Evolutionary conservation across 2,329 filamentous ascomycete species (phyloP).

Genomic region (Ophiostoma sp.): DNA sequence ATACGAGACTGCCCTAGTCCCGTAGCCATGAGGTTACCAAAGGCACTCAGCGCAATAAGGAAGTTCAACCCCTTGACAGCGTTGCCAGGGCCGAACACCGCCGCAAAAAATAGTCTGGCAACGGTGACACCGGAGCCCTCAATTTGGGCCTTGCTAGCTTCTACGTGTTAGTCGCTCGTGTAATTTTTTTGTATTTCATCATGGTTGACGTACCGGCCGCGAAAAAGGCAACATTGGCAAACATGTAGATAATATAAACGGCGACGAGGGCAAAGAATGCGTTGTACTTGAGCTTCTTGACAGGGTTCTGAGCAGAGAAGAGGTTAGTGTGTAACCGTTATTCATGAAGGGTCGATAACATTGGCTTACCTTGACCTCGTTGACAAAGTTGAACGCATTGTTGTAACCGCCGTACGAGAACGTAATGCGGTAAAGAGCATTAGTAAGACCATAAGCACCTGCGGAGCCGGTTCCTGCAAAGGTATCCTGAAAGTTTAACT

Average conservation of each 20-base stretch:
- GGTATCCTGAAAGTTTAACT: constrained; percentile 49
- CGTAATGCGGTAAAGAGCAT: constrained; percentile 55
- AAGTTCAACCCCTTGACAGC: constrained; percentile 51
- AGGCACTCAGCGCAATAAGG: constrained; percentile 51
- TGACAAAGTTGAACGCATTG: constrained; percentile 57
- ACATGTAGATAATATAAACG: constrained; percentile 50
- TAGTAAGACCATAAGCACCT: constrained; percentile 43
- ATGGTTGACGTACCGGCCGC: constrained; percentile 35
- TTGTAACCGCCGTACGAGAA: constrained; percentile 54
- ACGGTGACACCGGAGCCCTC: constrained; percentile 46
- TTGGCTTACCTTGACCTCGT: constrained; percentile 41
- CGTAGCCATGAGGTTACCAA: constrained; percentile 53
- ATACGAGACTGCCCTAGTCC: constrained; percentile 51
- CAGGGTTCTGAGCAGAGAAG: constrained; percentile 40
- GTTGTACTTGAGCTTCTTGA: constrained; percentile 48
- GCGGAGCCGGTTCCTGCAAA: constrained; percentile 46
- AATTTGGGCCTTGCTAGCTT: constrained; percentile 48
- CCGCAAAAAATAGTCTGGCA: constrained; percentile 53
- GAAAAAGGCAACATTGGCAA: constrained; percentile 57
- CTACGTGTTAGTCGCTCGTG: not conserved
- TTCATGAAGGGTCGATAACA: no score
- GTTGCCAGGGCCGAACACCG: constrained; percentile 47
- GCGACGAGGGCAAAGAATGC: constrained; percentile 45
- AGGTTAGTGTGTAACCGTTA: not conserved
- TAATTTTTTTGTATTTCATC: not conserved